phyloP scores from a whole-genome alignment of 2,329 filamentous ascomycete genomes.

The Talaromyces funiculosus region DNA sequence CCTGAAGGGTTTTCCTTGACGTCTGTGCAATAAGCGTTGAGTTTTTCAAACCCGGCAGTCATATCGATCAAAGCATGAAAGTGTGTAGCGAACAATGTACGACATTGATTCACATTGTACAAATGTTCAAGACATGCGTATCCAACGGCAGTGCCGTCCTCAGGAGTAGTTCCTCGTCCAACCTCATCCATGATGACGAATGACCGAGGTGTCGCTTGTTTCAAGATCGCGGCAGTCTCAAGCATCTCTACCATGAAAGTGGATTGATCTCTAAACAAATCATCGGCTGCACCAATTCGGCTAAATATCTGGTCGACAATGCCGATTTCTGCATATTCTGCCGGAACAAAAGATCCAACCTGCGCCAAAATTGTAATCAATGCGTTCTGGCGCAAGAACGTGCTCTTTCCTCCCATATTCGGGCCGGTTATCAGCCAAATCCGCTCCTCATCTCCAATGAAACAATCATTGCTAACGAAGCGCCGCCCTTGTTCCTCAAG shows the following conservation, averaged over 20 bases:
- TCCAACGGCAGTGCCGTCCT: conserved; percentile 84
- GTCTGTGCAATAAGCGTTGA: conserved; percentile 84
- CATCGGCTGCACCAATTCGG: conserved; percentile 88
- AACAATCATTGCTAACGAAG: conserved; percentile 82
- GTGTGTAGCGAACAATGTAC: conserved; percentile 89
- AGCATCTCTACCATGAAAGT: conserved; percentile 99
- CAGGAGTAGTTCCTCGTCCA: conserved; percentile 85
- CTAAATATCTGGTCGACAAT: conserved; percentile 96
- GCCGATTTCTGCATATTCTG: conserved; percentile 76
- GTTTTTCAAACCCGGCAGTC: conserved; percentile 51
- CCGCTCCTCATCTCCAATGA: conserved; percentile 69
- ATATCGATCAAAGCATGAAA: conserved; percentile 82
- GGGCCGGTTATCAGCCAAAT: conserved; percentile 68
- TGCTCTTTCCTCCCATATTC: conserved; percentile 99
- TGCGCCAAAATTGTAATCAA: conserved; percentile 91
- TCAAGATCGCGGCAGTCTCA: conserved; percentile 86
- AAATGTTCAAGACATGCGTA: conserved; percentile 85
- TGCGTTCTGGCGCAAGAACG: conserved; percentile 91
- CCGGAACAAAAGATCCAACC: conserved; percentile 86
- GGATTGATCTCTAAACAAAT: conserved; percentile 88
- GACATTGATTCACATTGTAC: conserved; percentile 67
- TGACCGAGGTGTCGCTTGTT: conserved; percentile 71
- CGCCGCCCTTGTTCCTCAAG: conserved; percentile 70
- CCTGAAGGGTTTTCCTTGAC: conserved; percentile 67
- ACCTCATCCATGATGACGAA: conserved; percentile 99